Base-by-base conservation (phyloP, 2,329 filamentous ascomycete genomes). In the Sporothrix phasma region DNA sequence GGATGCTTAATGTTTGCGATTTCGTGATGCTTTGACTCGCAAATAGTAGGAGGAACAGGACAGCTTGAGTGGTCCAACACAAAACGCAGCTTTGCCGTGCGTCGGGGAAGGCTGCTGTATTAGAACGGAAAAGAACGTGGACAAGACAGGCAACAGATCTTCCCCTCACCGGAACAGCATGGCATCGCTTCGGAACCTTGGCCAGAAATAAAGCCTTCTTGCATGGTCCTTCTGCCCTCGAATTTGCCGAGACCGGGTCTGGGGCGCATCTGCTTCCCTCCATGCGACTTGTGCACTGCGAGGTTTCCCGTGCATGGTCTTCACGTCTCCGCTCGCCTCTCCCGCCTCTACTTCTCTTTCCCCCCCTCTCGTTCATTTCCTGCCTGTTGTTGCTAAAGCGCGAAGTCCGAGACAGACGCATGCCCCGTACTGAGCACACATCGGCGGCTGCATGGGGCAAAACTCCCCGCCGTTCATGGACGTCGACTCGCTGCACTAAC, bases 31-130 rank as follows among this genome's bases (percentile, higher is more conserved):
- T 56, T 39, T 4, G 11, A 34, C 47, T 53, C n/a, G 15, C n/a
- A 31, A 17, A 24, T 5, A 47, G 17, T 10, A 17, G 15, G 26
- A 26, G 5, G 13, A 24, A 49, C 26, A 29, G 15, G 31, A 31
- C 34, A 41, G 1, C 34, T 11, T 37, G n/a, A n/a, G n/a, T n/a
- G 15, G 34, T 13, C 11, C 6, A 41, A 26, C 19, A 31, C 6
- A 22, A 61, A 37, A 47, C 8, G 26, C 39, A 41, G 7, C 49
- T 3, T 34, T 1, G 43, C 58, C 58, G 58, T 61, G 43, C 7
- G 39, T 47, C 29, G 58, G 58, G 37, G 54, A 6, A 29, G 26
- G 43, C 58, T 43, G 58, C 58, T 61, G 43, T 61, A 61, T 61
- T 61, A 34, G 37, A 61, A 19, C 29, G 17, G 46, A 60, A 58